Evolutionary conservation across 2,329 filamentous ascomycete genomes (phyloP), one percentile per base, ranked within the genome.

Genomic region (Chaetomiaceae sp.): DNA sequence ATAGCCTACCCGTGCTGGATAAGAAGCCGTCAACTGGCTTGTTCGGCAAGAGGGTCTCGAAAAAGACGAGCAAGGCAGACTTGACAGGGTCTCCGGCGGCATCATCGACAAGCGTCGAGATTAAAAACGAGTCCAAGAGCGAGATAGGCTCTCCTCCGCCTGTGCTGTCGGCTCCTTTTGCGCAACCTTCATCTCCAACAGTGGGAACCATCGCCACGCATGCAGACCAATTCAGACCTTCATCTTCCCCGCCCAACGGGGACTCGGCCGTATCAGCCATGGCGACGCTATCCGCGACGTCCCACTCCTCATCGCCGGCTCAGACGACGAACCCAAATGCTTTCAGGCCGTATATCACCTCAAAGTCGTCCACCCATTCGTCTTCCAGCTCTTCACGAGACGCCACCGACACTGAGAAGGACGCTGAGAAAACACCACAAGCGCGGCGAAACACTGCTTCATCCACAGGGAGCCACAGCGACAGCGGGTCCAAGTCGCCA

Each of bases 201-300:
- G 80, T 91, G 6, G 83, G 81, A 27, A 83, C 84, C 1, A 85
- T 90, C 62, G 76, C 79, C 31, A 77, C 81, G 0, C 84, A 85
- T 57, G 82, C 83, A 19, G 85, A 90, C 56, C 75, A 83, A 12
- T 80, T 81, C 59, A 81, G 79, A 56, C 75, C 78, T 14, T 79
- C 77, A 4, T 75, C 74, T 1, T 80, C 79, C 29, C 76, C 77
- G 5, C 78, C 80, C 2, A 79, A 83, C 34, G 76, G 83, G 46
- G 75, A 75, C 54, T 74, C 81, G 64, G 86, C 86, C 22, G 76
- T 78, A 20, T 80, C 75, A 59, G 76, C 80, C 23, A 89, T 91
- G 76, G 84, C 85, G 51, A 83, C 82, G 36, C 74, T 89, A 36
- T 83, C 86, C n/a, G 79, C 75, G 17, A 76, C 80, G 17, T 82